Evolutionary conservation across 2,329 filamentous ascomycete species (phyloP).

Genomic region (Aphanocladium album): DNA sequence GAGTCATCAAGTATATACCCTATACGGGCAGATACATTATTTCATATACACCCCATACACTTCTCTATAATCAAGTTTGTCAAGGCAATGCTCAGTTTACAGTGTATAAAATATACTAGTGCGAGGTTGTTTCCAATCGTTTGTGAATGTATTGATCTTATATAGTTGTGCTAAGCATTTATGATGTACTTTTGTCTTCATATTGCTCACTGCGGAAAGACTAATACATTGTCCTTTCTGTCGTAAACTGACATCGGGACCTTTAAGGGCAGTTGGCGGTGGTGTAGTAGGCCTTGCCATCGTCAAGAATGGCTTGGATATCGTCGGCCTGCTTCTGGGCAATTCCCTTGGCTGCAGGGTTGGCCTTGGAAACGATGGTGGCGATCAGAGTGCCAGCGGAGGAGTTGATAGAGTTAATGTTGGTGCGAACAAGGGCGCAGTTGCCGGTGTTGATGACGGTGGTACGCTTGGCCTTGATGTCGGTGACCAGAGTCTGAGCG

Average conservation of each 20-base stretch:
- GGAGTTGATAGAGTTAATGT: neutral
- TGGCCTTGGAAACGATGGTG: neutral
- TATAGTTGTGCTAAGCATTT: too few species aligned
- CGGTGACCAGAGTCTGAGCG: slow-evolving; percentile 17
- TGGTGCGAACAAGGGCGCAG: slow-evolving; percentile 8
- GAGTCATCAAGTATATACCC: too few species aligned
- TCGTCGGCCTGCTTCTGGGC: neutral
- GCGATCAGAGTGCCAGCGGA: neutral
- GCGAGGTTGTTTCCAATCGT: too few species aligned
- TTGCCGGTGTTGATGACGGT: neutral
- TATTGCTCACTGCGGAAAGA: too few species aligned
- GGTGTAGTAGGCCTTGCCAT: neutral
- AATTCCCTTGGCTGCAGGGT: neutral
- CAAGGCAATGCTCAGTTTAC: too few species aligned
- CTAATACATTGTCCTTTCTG: too few species aligned
- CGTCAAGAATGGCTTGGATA: neutral
- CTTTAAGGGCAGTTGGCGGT: slow-evolving; percentile 3
- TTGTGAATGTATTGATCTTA: too few species aligned
- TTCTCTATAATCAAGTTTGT: too few species aligned
- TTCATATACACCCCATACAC: too few species aligned
- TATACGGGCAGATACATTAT: too few species aligned
- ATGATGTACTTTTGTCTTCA: too few species aligned
- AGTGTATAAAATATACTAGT: too few species aligned
- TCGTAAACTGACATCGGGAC: neutral
- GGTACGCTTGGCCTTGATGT: slow-evolving; percentile 13